Percentiles rank a stretch among this genome's conserved stretches.
phyloP scores from a whole-genome alignment of 2,329 filamentous ascomycete genomes.

The Immersiporthe knoxdaviesiana region DNA sequence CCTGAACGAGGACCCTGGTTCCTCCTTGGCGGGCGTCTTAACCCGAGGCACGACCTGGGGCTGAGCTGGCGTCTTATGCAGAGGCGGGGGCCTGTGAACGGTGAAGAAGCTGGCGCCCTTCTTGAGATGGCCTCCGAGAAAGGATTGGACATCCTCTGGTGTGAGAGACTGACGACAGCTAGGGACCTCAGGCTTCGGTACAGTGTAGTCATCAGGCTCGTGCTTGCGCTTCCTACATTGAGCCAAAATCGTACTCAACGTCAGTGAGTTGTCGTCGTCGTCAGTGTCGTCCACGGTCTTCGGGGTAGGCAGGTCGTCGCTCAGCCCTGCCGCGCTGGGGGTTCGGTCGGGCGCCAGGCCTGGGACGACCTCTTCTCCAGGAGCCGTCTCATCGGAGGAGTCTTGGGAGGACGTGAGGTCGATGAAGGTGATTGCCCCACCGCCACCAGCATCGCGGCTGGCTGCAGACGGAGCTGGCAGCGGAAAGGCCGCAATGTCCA shows the following conservation, averaged over 20 bases:
- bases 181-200: background rate
- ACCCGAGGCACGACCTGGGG: background rate
- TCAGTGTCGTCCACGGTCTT: background rate
- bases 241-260: constrained; percentile 6
- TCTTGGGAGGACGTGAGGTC: constrained; percentile 5
- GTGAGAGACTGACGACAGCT: no score
- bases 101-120: background rate
- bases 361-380: constrained; percentile 13
- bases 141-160: background rate
- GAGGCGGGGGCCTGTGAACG: background rate
- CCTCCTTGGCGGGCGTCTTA: background rate
- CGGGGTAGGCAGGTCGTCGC: background rate
- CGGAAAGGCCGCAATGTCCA: background rate
- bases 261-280: constrained; percentile 2
- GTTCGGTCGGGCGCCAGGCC: background rate
- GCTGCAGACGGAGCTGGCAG: background rate
- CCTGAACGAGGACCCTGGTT: background rate
- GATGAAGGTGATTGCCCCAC: background rate
- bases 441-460: background rate
- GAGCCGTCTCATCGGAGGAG: background rate
- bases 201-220: background rate
- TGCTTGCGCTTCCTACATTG: constrained; percentile 14
- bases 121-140: constrained; percentile 1
- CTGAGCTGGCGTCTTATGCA: background rate
- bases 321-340: background rate